A percentile compares a stretch with the other conserved stretches of the same genome.
Evolutionary conservation across 139 green algal species (phyloP).

Genomic region (Coccomyxa sp.): DNA sequence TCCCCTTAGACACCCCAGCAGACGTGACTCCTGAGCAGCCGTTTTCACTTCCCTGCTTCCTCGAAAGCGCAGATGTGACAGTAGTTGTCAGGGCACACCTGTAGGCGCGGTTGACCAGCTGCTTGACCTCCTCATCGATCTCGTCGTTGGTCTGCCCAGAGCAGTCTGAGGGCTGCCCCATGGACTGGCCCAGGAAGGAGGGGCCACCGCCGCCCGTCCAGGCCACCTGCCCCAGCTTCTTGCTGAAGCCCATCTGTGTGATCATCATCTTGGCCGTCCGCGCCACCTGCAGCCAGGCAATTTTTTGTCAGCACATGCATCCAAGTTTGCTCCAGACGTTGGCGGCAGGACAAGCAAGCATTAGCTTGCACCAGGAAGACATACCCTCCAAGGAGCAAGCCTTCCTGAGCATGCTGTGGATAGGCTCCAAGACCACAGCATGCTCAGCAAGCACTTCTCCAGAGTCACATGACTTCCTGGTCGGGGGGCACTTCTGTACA

Average conservation of each 20-base stretch:
- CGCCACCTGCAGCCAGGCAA: slow-evolving; percentile 37
- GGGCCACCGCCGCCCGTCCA: slow-evolving; percentile 63
- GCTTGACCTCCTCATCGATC: slow-evolving; percentile 88
- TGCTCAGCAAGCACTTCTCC: too few species aligned
- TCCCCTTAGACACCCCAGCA: too few species aligned
- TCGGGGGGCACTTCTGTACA: too few species aligned
- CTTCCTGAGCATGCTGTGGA: too few species aligned
- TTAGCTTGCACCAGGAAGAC: not conserved
- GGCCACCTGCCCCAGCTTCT: slow-evolving; percentile 90
- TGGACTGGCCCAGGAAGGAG: slow-evolving; percentile 83
- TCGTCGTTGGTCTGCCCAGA: slow-evolving; percentile 73
- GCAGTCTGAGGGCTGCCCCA: slow-evolving; percentile 79
- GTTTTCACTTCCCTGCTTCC: too few species aligned
- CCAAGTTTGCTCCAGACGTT: not conserved
- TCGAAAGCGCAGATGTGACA: too few species aligned
- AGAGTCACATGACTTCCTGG: too few species aligned
- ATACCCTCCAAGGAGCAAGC: too few species aligned
- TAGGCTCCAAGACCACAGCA: too few species aligned
- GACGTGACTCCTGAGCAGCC: too few species aligned
- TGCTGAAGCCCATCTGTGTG: slow-evolving; percentile 88
- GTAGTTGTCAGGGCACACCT: slow-evolving; percentile 16
- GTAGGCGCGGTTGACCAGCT: slow-evolving; percentile 93
- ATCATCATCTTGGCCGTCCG: slow-evolving; percentile 86
- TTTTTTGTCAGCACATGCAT: not conserved
- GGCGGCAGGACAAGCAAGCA: not conserved